Conservation (phyloP, 768 basidiomycete species). For the Epithele typhae region DNA sequence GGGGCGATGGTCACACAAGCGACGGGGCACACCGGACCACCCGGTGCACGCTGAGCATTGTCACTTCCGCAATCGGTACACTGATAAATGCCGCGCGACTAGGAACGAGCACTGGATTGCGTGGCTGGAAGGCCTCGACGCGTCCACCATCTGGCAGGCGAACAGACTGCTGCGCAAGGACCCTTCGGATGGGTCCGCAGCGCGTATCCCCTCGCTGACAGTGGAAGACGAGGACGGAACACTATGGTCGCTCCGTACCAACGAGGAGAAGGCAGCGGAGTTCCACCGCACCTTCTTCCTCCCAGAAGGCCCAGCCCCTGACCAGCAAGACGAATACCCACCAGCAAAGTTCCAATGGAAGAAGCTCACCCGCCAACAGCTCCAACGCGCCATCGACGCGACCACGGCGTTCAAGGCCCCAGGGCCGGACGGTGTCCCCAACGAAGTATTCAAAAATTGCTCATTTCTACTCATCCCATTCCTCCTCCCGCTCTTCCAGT, state of each 20-base stretch:
- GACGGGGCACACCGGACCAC: slow-evolving; percentile 7
- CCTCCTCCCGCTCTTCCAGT: slow-evolving; percentile 26
- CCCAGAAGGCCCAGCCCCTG: background rate
- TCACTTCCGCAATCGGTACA: slow-evolving; percentile 11
- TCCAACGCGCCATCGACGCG: slow-evolving; percentile 20
- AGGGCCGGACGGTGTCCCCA: slow-evolving; percentile 26
- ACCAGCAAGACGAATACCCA: slow-evolving; percentile 20
- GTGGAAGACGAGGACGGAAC: background rate
- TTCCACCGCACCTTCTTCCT: slow-evolving; percentile 28
- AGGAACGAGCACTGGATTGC: slow-evolving; percentile 23
- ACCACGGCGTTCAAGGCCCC: slow-evolving; percentile 34
- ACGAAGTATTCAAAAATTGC: slow-evolving; percentile 29
- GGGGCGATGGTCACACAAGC: slow-evolving; percentile 2
- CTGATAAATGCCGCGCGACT: slow-evolving; percentile 6
- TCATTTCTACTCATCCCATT: slow-evolving; percentile 20
- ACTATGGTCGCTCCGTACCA: background rate
- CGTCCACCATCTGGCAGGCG: slow-evolving; percentile 18
- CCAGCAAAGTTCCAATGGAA: slow-evolving; percentile 15
- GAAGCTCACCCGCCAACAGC: slow-evolving; percentile 23
- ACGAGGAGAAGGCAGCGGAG: slow-evolving; percentile 14
- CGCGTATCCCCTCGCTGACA: slow-evolving; percentile 18
- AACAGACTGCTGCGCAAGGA: slow-evolving; percentile 3
- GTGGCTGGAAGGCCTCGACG: slow-evolving; percentile 16
- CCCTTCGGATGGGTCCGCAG: slow-evolving; percentile 6
- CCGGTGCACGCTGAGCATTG: slow-evolving; percentile 11